Conservation (phyloP, 148 eudicot genomes). For the Diospyros kaki region DNA sequence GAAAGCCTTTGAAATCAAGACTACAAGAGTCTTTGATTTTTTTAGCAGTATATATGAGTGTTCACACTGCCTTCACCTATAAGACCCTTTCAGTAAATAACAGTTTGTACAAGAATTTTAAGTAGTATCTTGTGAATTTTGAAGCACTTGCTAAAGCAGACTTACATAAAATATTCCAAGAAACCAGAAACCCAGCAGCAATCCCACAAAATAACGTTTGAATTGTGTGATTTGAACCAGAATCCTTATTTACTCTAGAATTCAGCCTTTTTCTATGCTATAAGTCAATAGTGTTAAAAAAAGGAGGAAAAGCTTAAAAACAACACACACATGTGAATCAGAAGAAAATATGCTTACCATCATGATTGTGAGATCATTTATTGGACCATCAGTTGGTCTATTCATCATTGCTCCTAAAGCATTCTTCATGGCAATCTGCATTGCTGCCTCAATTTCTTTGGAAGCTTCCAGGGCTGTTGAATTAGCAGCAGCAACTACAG, state of each 20-base stretch:
- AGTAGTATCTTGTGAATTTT: too few species aligned
- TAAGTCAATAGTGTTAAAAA: background rate
- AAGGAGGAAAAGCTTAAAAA: background rate
- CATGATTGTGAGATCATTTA: constrained; percentile 91
- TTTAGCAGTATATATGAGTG: too few species aligned
- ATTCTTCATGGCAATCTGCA: constrained; percentile 86
- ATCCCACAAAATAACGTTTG: too few species aligned
- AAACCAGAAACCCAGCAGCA: too few species aligned
- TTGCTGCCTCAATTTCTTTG: constrained; percentile 93
- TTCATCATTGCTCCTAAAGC: constrained; percentile 71
- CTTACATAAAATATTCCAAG: too few species aligned
- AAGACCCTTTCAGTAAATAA: too few species aligned
- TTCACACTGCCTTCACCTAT: too few species aligned
- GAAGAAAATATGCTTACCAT: constrained; percentile 38
- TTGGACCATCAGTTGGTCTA: constrained; percentile 63
- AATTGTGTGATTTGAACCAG: background rate
- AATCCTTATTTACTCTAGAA: background rate
- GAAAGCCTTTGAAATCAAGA: too few species aligned
- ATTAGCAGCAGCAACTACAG: constrained; percentile 98
- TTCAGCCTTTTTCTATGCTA: background rate
- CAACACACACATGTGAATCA: too few species aligned
- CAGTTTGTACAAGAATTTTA: too few species aligned
- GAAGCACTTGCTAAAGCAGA: too few species aligned
- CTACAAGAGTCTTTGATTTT: too few species aligned
- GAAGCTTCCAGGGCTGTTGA: constrained; percentile 77